Evolutionary conservation across 306 rosid genomes (phyloP), one percentile per base, ranked within the genome.

Genomic region (Lathyrus aphaca): DNA sequence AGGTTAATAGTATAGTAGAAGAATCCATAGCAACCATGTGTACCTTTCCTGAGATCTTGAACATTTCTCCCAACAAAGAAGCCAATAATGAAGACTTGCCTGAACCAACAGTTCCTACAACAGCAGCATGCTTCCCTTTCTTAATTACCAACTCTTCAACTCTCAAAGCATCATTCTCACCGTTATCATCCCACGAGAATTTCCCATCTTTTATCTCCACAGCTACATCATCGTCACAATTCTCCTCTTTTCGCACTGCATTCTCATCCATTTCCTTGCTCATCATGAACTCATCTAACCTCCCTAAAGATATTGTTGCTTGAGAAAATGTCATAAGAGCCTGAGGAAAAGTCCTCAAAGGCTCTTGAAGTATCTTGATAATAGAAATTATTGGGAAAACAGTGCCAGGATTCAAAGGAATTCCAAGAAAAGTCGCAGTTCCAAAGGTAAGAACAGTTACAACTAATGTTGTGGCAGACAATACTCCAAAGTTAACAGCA

Each of bases 11-110:
- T n/a, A n/a, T n/a, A n/a, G n/a, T n/a, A n/a, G 25, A 23, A 23
- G 25, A 23, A 2, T 25, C 48, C 48, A 64, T 64, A 75, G 56
- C 46, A 71, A 74, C n/a, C 60, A 54, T 54, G 25, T 80, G 49
- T 83, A 91, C 97, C 96, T 77, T 77, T 79, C 96, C 97, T 0
- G 96, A 80, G 44, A 83, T 70, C 74, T 85, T 91, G 74, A 83
- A 86, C 97, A 91, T 91, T 81, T 91, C 96, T 19, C 97, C 97
- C 3, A 91, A 84, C 78, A 91, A 62, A 42, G 97, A 82, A 19
- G 91, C 84, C 57, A 91, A 54, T 25, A 91, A 81, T 7, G 97
- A 91, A 85, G 97, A 91, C 79, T 91, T 91, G 27, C 97, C 97
- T 13, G 94, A 81, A 14, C 97, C 97, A 18, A 91, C 97, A 32